phyloP scores from a whole-genome alignment of 257 asterid species.

The Linderniella brevidens region DNA sequence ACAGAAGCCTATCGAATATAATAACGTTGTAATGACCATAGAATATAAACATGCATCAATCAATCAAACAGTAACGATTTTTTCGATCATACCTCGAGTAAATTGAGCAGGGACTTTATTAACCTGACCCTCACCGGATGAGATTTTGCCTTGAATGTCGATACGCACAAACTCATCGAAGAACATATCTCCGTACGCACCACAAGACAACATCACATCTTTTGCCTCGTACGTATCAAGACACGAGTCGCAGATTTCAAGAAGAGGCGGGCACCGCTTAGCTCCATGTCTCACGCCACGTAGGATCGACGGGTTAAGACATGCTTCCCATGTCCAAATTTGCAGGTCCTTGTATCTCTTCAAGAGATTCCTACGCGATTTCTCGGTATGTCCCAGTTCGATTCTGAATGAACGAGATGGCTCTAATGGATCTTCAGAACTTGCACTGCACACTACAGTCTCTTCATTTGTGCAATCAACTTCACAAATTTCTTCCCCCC shows the following conservation, averaged over 20 bases:
- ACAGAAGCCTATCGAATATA: slow-evolving; percentile 46
- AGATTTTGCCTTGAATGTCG: slow-evolving; percentile 13
- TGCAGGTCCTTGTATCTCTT: slow-evolving; percentile 54
- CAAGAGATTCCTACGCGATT: slow-evolving; percentile 31
- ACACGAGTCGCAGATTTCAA: slow-evolving; percentile 55
- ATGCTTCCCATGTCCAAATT: slow-evolving; percentile 81
- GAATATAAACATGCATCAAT: background rate
- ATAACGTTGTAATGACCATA: background rate
- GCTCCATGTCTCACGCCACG: slow-evolving; percentile 39
- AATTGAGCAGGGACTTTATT: slow-evolving; percentile 48
- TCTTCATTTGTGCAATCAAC: slow-evolving; percentile 18
- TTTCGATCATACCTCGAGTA: slow-evolving; percentile 47
- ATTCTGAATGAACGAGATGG: slow-evolving; percentile 35
- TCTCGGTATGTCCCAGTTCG: slow-evolving; percentile 47
- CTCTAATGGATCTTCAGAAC: too few species aligned
- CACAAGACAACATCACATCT: slow-evolving; percentile 28
- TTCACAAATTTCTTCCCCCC: slow-evolving; percentile 2
- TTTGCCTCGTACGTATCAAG: slow-evolving; percentile 28
- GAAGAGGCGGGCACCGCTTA: slow-evolving; percentile 38
- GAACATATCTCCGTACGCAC: slow-evolving; percentile 10
- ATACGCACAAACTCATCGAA: slow-evolving; percentile 15
- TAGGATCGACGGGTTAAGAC: slow-evolving; percentile 35
- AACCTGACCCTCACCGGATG: slow-evolving; percentile 53
- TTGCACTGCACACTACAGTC: slow-evolving; percentile 16
- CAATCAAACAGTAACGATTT: background rate